A percentile compares a stretch with the other conserved stretches of the same genome.
Evolutionary conservation across 1,284 basidiomycete genomes (phyloP).

Genomic region (Kwoniella shivajii): DNA sequence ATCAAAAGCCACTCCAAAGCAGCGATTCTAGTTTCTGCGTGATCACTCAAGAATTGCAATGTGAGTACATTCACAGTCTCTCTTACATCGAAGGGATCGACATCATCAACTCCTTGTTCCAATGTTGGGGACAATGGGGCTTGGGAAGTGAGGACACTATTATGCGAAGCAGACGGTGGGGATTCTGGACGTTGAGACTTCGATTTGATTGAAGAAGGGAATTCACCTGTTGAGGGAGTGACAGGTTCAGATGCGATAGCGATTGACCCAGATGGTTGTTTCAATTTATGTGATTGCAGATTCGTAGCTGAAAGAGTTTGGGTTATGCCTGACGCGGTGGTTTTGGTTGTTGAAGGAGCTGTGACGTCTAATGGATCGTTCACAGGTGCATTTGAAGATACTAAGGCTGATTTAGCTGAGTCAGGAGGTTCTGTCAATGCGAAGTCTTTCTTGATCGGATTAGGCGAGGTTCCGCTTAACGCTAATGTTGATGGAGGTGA

Average conservation of each 20-base stretch:
- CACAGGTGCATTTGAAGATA: slow-evolving; percentile 16
- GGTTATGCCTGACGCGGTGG: slow-evolving; percentile 5
- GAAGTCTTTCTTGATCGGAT: slow-evolving; percentile 34
- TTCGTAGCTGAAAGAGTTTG: slow-evolving; percentile 17
- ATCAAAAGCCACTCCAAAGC: slow-evolving; percentile 98
- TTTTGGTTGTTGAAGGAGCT: neutral
- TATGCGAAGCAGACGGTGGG: slow-evolving; percentile 21
- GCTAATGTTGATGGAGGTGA: slow-evolving; percentile 32
- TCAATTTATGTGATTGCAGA: slow-evolving; percentile 17
- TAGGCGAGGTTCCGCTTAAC: slow-evolving; percentile 15
- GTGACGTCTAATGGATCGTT: slow-evolving; percentile 37
- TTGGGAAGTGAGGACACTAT: neutral
- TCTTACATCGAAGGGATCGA: slow-evolving; percentile 89
- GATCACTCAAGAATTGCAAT: slow-evolving; percentile 91
- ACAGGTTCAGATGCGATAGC: slow-evolving; percentile 54
- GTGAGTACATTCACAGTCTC: slow-evolving; percentile 90
- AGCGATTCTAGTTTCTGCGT: slow-evolving; percentile 92
- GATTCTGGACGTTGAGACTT: slow-evolving; percentile 24
- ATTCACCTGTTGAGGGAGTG: slow-evolving; percentile 43
- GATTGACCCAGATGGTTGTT: slow-evolving; percentile 33
- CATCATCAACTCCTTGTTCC: slow-evolving; percentile 50
- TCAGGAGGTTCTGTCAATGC: slow-evolving; percentile 18
- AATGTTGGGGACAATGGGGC: slow-evolving; percentile 27
- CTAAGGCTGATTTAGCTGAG: slow-evolving; percentile 7
- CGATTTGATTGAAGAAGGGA: slow-evolving; percentile 31